Percentiles rank a stretch among this genome's conserved stretches.
Conservation (phyloP, 495 filamentous ascomycete genomes). For the Aspergillus egyptiacus region DNA sequence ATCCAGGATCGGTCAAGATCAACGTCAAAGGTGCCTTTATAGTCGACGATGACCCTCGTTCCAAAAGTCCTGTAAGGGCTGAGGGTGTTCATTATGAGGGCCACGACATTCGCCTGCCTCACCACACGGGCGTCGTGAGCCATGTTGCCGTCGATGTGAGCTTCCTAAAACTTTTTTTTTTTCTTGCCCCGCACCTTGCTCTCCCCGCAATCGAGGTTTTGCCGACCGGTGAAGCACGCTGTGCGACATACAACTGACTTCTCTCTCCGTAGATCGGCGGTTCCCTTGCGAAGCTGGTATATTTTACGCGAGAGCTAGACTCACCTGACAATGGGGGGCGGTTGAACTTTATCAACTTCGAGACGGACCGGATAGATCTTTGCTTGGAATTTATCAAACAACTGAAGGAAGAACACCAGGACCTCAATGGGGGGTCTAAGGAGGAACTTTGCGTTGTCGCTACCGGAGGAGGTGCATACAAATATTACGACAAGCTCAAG, state of each 20-base stretch:
- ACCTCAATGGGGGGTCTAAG: slow-evolving; percentile 58
- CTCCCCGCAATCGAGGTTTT: slow-evolving; percentile 30
- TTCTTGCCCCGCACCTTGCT: slow-evolving; percentile 24
- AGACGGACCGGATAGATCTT: slow-evolving; percentile 86
- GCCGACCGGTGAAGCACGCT: slow-evolving; percentile 2
- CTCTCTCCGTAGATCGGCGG: slow-evolving; percentile 70
- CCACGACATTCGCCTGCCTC: slow-evolving; percentile 89
- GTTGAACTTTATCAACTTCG: slow-evolving; percentile 90
- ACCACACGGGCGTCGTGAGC: slow-evolving; percentile 87
- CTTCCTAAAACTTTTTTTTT: slow-evolving; percentile 16
- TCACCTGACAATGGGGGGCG: slow-evolving; percentile 78
- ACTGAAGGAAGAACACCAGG: slow-evolving; percentile 71
- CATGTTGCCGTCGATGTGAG: slow-evolving; percentile 95
- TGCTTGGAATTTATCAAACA: slow-evolving; percentile 84
- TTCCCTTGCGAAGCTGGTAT: slow-evolving; percentile 90
- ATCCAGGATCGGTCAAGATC: slow-evolving; percentile 82
- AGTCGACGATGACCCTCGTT: slow-evolving; percentile 69
- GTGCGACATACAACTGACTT: slow-evolving; percentile 20
- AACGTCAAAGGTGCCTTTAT: slow-evolving; percentile 96
- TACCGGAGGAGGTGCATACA: slow-evolving; percentile 91
- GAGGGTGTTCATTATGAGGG: slow-evolving; percentile 70
- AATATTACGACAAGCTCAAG: slow-evolving; percentile 87
- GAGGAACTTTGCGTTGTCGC: slow-evolving; percentile 82
- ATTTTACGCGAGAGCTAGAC: slow-evolving; percentile 83
- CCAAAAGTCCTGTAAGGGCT: slow-evolving; percentile 40